Percentiles rank a stretch among this genome's conserved stretches.
Conservation (phyloP, 148 eudicot species). For the Fagopyrum tataricum region DNA sequence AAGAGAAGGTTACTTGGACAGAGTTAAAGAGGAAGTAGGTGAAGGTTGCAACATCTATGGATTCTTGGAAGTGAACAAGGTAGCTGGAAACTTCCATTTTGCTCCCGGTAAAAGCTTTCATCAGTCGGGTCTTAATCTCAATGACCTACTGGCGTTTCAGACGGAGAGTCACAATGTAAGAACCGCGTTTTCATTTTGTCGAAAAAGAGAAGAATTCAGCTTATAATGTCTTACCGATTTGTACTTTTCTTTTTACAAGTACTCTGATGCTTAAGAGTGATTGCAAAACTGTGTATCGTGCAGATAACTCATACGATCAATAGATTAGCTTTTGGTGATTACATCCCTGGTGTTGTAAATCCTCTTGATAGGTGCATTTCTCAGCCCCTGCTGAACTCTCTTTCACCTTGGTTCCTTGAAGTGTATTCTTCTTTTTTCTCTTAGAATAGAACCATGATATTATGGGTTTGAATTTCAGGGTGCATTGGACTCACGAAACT, state of each 20-base stretch:
- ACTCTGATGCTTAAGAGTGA: background rate
- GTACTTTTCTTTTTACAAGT: background rate
- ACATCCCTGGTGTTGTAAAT: conserved; percentile 88
- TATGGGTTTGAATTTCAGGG: conserved; percentile 37
- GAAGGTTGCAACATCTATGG: conserved; percentile 98
- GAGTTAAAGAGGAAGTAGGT: conserved; percentile 88
- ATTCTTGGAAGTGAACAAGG: conserved; percentile 87
- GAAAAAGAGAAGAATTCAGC: background rate
- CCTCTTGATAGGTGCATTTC: conserved; percentile 84
- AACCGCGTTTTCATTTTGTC: background rate
- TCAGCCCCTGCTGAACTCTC: background rate
- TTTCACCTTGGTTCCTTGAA: background rate
- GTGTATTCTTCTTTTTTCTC: background rate
- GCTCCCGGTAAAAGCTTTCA: conserved; percentile 97
- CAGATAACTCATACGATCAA: conserved; percentile 95
- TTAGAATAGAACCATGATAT: background rate
- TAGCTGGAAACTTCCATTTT: conserved; percentile 97
- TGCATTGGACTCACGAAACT: conserved; percentile 68
- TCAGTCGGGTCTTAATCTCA: conserved; percentile 71
- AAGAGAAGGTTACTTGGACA: conserved; percentile 90
- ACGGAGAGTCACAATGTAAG: conserved; percentile 91
- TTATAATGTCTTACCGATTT: background rate
- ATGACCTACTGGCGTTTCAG: conserved; percentile 74
- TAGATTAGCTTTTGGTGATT: conserved; percentile 79
- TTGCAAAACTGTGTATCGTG: conserved; percentile 10